A percentile compares a stretch with the other conserved stretches of the same genome.
These are phyloP conservation scores for Tuber melanosporum DNA, from an alignment of 495 filamentous ascomycete species.

Conservation along the genomic window DNA sequence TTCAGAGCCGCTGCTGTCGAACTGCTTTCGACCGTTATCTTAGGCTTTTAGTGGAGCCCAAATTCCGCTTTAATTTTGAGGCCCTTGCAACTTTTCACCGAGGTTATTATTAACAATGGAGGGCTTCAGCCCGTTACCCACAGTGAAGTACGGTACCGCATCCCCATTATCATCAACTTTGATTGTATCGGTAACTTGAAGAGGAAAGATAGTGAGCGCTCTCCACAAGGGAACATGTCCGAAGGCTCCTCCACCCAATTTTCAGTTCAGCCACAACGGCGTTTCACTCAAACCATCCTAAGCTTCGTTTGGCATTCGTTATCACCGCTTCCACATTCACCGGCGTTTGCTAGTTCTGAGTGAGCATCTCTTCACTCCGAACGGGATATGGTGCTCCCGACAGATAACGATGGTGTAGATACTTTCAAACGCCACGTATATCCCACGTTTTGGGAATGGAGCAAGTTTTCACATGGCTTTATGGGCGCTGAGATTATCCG, in stretches of 20 bases:
- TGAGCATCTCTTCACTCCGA: background rate
- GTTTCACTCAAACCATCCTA: background rate
- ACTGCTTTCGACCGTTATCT: background rate
- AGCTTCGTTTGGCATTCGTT: background rate
- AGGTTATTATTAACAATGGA: background rate
- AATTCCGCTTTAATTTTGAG: background rate
- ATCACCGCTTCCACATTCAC: background rate
- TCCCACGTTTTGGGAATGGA: background rate
- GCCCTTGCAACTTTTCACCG: background rate
- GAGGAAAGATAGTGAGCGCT: background rate
- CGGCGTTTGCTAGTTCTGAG: background rate
- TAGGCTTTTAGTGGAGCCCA: background rate
- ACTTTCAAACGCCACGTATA: background rate
- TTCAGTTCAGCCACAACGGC: background rate
- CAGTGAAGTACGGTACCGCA: background rate
- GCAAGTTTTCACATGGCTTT: background rate
- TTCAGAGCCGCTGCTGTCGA: background rate
- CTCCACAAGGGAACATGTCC: background rate
- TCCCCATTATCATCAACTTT: background rate
- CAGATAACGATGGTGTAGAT: background rate
- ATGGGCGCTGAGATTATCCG: background rate
- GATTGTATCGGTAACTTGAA: background rate
- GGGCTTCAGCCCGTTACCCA: background rate
- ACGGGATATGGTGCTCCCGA: background rate
- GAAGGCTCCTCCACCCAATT: background rate